A percentile compares a stretch with the other conserved stretches of the same genome.
phyloP scores from a whole-genome alignment of 768 basidiomycete genomes.

The Mycena polygramma region DNA sequence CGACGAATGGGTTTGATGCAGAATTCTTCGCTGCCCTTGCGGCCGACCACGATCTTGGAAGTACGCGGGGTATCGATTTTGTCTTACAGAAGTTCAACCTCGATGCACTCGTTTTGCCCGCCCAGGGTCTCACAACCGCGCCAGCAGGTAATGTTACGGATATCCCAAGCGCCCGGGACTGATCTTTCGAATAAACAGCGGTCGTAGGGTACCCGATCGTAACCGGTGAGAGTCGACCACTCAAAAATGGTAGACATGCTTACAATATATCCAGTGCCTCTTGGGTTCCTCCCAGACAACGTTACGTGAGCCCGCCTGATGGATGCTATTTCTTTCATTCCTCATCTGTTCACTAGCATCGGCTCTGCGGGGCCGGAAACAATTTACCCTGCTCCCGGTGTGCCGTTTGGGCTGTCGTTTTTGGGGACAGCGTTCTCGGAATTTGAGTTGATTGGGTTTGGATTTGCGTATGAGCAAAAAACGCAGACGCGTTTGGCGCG shows the following conservation, averaged over 20 bases:
- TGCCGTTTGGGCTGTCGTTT: conserved; percentile 75
- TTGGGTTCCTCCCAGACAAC: conserved; percentile 69
- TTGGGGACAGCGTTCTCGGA: conserved; percentile 74
- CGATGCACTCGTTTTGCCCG: conserved; percentile 67
- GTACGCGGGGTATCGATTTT: conserved; percentile 67
- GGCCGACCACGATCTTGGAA: conserved; percentile 60
- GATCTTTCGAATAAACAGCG: conserved; percentile 47
- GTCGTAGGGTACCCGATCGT: conserved; percentile 77
- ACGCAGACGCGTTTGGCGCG: conserved; percentile 65
- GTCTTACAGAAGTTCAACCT: conserved; percentile 59
- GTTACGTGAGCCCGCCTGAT: conserved; percentile 42
- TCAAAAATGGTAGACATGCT: not conserved
- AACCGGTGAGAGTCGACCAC: conserved; percentile 58
- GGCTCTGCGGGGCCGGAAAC: conserved; percentile 55
- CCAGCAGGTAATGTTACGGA: conserved; percentile 50
- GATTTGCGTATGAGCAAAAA: conserved; percentile 75
- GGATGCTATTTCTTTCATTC: not conserved
- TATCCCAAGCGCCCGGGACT: not conserved
- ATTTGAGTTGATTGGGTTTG: conserved; percentile 67
- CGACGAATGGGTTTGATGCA: conserved; percentile 57
- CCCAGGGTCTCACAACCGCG: conserved; percentile 52
- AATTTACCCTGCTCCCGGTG: conserved; percentile 65
- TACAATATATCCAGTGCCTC: conserved; percentile 58
- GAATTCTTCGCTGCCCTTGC: conserved; percentile 60
- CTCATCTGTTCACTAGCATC: conserved; percentile 35